Conservation (phyloP, 225 moss, liverwort and hornwort genomes). For the Pseudisothecium myosuroides region DNA sequence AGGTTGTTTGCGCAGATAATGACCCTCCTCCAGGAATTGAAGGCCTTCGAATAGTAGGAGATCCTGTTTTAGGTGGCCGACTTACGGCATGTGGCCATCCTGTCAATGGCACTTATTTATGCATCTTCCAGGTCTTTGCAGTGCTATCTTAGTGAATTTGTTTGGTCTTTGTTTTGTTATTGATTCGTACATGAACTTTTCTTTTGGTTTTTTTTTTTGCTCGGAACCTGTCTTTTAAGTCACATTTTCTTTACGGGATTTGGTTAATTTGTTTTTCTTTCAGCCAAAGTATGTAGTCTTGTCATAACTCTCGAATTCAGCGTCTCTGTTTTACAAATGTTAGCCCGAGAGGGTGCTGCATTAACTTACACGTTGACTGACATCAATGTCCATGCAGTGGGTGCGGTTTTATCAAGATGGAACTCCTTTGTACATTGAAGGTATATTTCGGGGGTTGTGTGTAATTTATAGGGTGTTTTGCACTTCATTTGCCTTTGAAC, state of each 20-base stretch:
- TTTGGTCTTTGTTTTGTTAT: not conserved
- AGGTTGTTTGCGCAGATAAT: conserved; percentile 37
- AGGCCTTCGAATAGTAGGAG: conserved; percentile 81
- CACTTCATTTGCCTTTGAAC: not conserved
- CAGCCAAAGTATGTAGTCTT: not conserved
- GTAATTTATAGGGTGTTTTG: not conserved
- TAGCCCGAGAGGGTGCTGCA: not conserved
- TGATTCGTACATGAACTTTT: not conserved
- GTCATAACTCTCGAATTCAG: not conserved
- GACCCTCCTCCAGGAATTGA: conserved; percentile 81
- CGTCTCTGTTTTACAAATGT: not conserved
- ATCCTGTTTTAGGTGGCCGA: conserved; percentile 65
- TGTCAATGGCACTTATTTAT: conserved; percentile 85
- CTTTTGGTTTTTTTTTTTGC: too few relatives aligned
- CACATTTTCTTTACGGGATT: not conserved
- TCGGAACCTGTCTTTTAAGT: not conserved
- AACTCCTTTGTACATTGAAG: conserved; percentile 63
- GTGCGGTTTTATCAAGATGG: conserved; percentile 72
- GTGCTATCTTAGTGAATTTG: not conserved
- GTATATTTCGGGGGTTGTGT: conserved; percentile 12
- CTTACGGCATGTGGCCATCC: conserved; percentile 92
- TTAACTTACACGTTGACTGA: not conserved
- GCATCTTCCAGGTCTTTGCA: conserved; percentile 81
- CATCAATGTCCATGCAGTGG: conserved; percentile 43
- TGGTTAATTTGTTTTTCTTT: not conserved